Base-by-base conservation (phyloP, 208 protist genomes). In the Lotmaria passim region DNA sequence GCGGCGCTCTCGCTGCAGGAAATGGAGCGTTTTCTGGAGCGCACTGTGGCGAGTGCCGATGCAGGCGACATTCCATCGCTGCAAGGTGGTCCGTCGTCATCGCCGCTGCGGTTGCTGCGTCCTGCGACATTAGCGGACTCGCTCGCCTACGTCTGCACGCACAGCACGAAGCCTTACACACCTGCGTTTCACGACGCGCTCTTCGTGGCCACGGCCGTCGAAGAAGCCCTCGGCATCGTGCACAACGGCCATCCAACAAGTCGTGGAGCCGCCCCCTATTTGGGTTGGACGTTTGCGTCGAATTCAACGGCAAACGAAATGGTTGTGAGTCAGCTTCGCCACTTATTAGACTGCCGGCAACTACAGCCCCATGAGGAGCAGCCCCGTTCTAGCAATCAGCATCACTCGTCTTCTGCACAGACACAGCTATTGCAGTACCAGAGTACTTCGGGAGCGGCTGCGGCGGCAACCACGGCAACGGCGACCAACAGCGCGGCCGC, bases 131-230 rank as follows among this genome's bases (percentile, higher is more conserved):
- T 69, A n/a, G 28, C 50, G 8, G 28, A 66, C 21, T 52, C 70
- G 1, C 36, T 75, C 4, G 62, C 57, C 34, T 52, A 41, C 48
- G 62, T 44, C 0, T 76, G 55, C 33, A 65, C 70, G 23, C 70
- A 76, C 62, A 76, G 62, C 56, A 76, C 70, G 24, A 36, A 34
- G 5, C 62, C 70, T 15, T 76, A 59, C 56, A 65, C 53, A 4
- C 31, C 55, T 19, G 58, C 53, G 0, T 76, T 76, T 33, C 55
- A 76, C 44, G 70, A 76, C 47, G 62, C 70, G 5, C 62, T 76
- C 7, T 76, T 70, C n/a, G 55, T 50, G 0, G 30, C 61, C 1
- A 76, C 60, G 7, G 63, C 61, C 14, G 44, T 76, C 1, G 70
- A 76, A 26, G 43, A 68, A n/a, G 61, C 56, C 3, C 44, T 76